phyloP scores from a whole-genome alignment of 176 grass and related monocot genomes.

The Typha latifolia region DNA sequence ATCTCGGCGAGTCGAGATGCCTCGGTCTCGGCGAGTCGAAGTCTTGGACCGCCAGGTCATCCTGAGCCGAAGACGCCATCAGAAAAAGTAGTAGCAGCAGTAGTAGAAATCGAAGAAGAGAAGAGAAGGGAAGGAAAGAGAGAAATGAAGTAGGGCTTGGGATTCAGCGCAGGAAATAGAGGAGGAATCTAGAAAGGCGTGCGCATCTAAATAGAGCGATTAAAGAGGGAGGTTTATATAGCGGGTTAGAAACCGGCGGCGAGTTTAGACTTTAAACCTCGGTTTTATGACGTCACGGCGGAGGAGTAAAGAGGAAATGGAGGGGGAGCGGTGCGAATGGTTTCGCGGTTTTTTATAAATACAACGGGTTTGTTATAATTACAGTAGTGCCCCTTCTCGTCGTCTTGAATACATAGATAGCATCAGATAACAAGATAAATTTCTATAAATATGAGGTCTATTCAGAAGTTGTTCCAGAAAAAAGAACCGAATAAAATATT shows the following conservation, averaged over 20 bases:
- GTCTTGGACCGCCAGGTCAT: conserved; percentile 23
- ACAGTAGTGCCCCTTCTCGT: too few species aligned
- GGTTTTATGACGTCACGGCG: not conserved
- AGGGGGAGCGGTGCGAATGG: not conserved
- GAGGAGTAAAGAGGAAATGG: not conserved
- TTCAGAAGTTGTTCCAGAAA: too few species aligned
- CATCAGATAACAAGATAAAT: too few species aligned
- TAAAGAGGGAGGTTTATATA: not conserved
- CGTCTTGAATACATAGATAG: too few species aligned
- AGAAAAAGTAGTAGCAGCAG: not conserved
- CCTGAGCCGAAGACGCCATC: conserved; percentile 23
- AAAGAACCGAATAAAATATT: too few species aligned
- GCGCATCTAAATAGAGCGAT: not conserved
- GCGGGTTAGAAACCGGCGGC: not conserved
- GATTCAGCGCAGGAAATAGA: conserved; percentile 10
- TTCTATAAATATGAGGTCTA: too few species aligned
- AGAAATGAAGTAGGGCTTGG: not conserved
- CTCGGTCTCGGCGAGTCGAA: conserved; percentile 31
- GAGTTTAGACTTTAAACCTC: not conserved
- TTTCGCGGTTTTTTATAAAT: too few species aligned
- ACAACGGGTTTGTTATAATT: too few species aligned
- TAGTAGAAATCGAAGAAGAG: not conserved
- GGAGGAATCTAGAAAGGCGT: not conserved
- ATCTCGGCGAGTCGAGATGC: conserved; percentile 28
- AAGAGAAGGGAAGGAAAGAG: not conserved